Base-by-base conservation (phyloP, 371 early-diverging fungal genomes). In the Actinomucor elegans region DNA sequence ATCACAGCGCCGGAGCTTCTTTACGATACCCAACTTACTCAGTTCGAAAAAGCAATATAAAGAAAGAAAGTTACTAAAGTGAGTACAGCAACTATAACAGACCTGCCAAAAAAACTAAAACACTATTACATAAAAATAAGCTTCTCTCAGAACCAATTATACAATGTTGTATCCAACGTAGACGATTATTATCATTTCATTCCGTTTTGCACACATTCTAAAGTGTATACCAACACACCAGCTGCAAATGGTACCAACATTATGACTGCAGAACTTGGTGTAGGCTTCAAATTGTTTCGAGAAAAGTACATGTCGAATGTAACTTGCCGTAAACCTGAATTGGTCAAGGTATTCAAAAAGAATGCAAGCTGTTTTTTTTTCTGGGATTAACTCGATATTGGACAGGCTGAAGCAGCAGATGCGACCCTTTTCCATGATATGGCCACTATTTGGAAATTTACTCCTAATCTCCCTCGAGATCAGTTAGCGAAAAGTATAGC, bases 271-370 rank as follows among this genome's bases (percentile, higher is more conserved):
- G 89, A 89, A 49, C 67, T 93, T 7, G 84, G 80, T 0, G 83
- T 93, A 6, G 92, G 92, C 0, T 93, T 91, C 69, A 73, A 81
- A 17, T 67, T 82, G 3, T 78, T 90, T 35, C 75, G 79, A 51
- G 94, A 93, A 49, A 75, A 71, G n/a, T 93, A 93, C 55, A 82
- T 81, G 43, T 88, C 89, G 11, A 74, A 71, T 26, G 93, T 93
- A 10, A 85, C 85, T 6, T 88, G 86, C 52, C 64, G 80, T 14
- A 74, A 74, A 17, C 83, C 84, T 2, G 45, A 49, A 37, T 52
- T 69, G 17, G 89, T 87, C 15, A 57, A 73, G 67, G 84, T 79
- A 69, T 57, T 37, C 9, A 21, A 20, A 37, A 17, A 24, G 37
- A 49, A 3, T 31, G 47, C 27, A 23, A 4, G 20, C 24, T 29